Evolutionary conservation across 2,329 filamentous ascomycete genomes (phyloP), one percentile per base, ranked within the genome.

Genomic region (Fusarium sp.): DNA sequence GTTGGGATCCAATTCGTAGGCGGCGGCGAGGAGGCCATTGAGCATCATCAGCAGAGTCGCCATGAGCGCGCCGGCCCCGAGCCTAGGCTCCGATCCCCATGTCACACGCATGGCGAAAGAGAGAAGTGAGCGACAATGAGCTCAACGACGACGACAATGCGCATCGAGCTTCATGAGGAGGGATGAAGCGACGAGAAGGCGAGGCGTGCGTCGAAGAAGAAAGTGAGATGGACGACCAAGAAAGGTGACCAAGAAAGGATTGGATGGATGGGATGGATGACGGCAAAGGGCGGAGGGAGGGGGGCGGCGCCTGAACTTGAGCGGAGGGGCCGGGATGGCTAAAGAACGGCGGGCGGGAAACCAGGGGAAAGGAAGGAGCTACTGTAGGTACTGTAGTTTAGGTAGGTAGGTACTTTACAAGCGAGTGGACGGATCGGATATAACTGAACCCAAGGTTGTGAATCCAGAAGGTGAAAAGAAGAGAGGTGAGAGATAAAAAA

Each of bases 1-100:
- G 66, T 83, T 79, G 33, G 82, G 79, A 66, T 85, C 77, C 64
- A 85, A 74, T 33, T 83, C 67, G 65, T 84, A 85, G 42, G 81
- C 82, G 16, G 58, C 65, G 42, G 79, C 72, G 31, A 82, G 68
- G 59, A 82, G 68, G 59, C 69, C 71, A 61, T 69, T 77, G 20
- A 77, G 61, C 54, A 75, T 68, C 35, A 82, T 67, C 45, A 83
- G 65, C 42, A 80, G 45, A 11, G 71, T 65, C 29, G 77, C 59
- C 50, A 79, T 66, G 42, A 79, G 69, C 59, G 70, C 68, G 35
- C 74, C 65, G 35, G 76, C 63, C 58, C 74, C 38, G 52, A 63
- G 62, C 60, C 71, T 67, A 35, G 66, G 62, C 63, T 65, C 56
- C 25, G 60, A 52, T 65, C 35, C 62, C 66, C 58, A 70, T 47